Evolutionary conservation across 2,329 filamentous ascomycete genomes (phyloP), one percentile per base, ranked within the genome.

Genomic region (Epichloe bromicola): DNA sequence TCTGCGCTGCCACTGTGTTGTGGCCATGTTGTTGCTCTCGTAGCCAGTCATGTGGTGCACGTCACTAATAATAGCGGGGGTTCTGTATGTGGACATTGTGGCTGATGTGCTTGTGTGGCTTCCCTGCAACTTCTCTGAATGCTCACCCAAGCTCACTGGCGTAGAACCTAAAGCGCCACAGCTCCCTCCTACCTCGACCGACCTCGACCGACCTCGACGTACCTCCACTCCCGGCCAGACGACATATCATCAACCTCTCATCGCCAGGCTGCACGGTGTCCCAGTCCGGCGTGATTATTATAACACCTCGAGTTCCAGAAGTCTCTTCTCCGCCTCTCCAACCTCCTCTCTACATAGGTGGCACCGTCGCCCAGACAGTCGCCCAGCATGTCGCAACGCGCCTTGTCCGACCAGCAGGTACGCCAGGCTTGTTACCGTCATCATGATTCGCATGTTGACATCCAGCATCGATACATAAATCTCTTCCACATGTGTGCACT

Each of bases 371-470:
- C 49, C 77, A 85, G 71, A 20, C 20, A 54, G 41, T 53, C 55
- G 58, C 66, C 69, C 77, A 85, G 71, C 69, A 95, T 95, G 89
- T 93, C 89, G 72, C 85, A 89, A 78, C 89, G 95, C 83, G 86
- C 88, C 70, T 85, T 97, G 74, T 95, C 90, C 74, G 90, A 96
- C 80, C 89, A 95, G 75, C 89, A 95, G 85, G 88, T 93, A 80
- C 65, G 68, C 60, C 20, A 14, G 41, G 5, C 19, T 14, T 3
- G 14, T 55, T 53, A 40, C 54, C 34, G 17, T 54, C 54, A 42
- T n/a, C 33, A 33, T 23, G 15, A 48, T 54, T 55, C 55, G 46
- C 54, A 51, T 53, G 53, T 51, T 54, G 54, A 55, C 41, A 48
- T n/a, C 26, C 19, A 23, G 38, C 56, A 49, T 55, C 53, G 50